Percentiles rank a stretch among this genome's conserved stretches.
Evolutionary conservation across 176 grass and related monocot genomes (phyloP).

Genomic region (Musa beccarii): DNA sequence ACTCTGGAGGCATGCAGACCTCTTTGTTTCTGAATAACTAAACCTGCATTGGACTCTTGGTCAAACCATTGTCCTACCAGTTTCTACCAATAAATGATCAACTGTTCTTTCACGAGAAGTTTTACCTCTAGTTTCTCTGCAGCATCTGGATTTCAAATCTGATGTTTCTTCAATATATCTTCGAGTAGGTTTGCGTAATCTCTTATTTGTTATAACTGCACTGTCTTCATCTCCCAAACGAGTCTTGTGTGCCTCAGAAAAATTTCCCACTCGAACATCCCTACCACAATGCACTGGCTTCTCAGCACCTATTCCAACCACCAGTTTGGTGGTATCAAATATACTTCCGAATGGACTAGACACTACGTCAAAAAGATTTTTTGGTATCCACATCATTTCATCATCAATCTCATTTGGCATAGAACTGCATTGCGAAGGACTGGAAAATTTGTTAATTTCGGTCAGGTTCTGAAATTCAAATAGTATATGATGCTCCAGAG

Average conservation of each 20-base stretch:
- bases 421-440: background rate
- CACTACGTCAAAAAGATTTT: slow-evolving; percentile 1
- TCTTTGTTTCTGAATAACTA: slow-evolving; percentile 5
- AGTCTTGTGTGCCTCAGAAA: background rate
- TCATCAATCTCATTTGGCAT: background rate
- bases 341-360: slow-evolving; percentile 10
- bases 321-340: slow-evolving; percentile 1
- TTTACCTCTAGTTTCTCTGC: slow-evolving; percentile 5
- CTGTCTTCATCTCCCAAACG: slow-evolving; percentile 3
- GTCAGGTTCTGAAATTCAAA: slow-evolving; percentile 12
- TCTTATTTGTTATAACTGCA: slow-evolving; percentile 13
- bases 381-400: slow-evolving; percentile 15
- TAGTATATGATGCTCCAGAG: slow-evolving; percentile 7
- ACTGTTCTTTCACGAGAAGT: background rate
- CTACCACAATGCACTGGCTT: background rate
- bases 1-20: background rate
- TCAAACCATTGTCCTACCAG: background rate
- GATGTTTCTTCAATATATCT: slow-evolving; percentile 24
- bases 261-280: background rate
- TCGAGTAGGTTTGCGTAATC: slow-evolving; percentile 11
- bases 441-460: slow-evolving; percentile 5
- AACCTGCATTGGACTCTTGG: background rate
- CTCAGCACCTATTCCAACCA: slow-evolving; percentile 1
- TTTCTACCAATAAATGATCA: background rate
- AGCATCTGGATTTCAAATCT: slow-evolving; percentile 16